Conservation (phyloP, 1,284 basidiomycete species). For the Pseudozyma flocculosa region DNA sequence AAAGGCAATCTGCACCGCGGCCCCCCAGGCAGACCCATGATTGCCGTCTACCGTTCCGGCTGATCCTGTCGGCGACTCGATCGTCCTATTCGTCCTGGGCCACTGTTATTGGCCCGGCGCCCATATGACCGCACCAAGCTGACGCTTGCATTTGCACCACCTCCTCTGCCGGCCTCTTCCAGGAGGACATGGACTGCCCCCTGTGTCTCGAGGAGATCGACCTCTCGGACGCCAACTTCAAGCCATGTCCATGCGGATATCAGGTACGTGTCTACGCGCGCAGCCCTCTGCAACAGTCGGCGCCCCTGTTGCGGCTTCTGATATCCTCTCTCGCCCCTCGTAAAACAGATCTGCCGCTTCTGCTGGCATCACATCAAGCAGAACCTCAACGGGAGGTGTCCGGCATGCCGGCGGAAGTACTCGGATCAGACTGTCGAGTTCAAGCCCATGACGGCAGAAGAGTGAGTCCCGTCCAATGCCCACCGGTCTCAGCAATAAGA, state of each 20-base stretch:
- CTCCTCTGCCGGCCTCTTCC: conserved; percentile 2
- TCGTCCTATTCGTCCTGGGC: too few relatives aligned
- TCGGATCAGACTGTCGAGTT: conserved; percentile 91
- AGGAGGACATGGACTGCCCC: conserved; percentile 98
- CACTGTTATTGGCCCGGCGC: too few relatives aligned
- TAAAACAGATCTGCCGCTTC: conserved; percentile 99
- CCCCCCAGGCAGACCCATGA: too few relatives aligned
- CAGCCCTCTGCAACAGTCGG: too few relatives aligned
- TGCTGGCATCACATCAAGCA: conserved; percentile 99
- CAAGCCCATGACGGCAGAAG: conserved; percentile 91
- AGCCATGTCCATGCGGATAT: conserved; percentile 97
- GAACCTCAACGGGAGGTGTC: conserved; percentile 93
- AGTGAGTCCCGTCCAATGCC: conserved; percentile 69
- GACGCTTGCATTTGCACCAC: too few relatives aligned
- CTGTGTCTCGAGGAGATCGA: conserved; percentile 99
- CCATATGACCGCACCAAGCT: too few relatives aligned
- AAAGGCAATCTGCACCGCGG: too few relatives aligned
- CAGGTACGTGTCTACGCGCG: conserved; percentile 67
- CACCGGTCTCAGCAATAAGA: not conserved
- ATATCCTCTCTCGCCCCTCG: too few relatives aligned
- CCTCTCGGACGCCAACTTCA: conserved; percentile 97
- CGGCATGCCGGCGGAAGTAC: conserved; percentile 92
- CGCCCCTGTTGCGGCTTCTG: not conserved
- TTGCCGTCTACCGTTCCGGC: too few relatives aligned
- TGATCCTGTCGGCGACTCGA: too few relatives aligned